Base-by-base conservation (phyloP, 2,329 filamentous ascomycete species). In the Penicillium freii region DNA sequence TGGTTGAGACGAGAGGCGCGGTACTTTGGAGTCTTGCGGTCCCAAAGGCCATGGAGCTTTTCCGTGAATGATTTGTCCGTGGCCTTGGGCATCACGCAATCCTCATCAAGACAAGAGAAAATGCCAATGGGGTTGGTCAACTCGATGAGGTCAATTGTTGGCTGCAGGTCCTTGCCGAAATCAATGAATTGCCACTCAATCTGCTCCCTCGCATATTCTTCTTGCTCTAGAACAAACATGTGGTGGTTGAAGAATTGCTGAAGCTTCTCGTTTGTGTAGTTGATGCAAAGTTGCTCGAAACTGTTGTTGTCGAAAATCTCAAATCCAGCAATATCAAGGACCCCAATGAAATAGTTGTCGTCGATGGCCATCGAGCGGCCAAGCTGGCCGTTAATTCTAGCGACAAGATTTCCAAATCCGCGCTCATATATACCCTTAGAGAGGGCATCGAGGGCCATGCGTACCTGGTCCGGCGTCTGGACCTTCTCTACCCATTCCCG, bases 141-240 rank as follows among this genome's bases (percentile, higher is more conserved):
- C 75, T 99, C 94, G 62, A 99, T 99, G 44, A 99, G 82, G 69
- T 99, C 94, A 66, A 99, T 99, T 0, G 94, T 99, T 0, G 94
- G 94, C 73, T 99, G 95, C 27, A 99, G 81, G 70, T 99, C 94
- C 60, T 92, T 92, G 19, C 94, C 94, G 71, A 99, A 99, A 75
- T 99, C 94, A 71, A 99, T 99, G 73, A 99, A 99, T 71, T 97
- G 92, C 94, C 94, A 99, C 76, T 99, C 94, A 66, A 99, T 99
- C 74, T 97, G 91, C 72, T 99, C 94, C 47, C 93, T 83, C 9
- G 94, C 92, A 73, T 99, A 99, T 73, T 99, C 94, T 74, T 99
- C 94, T 70, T 99, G 94, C 73, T 99, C 94, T 8, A 99, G 81
- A 10, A 99, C 94, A 71, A 99, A 99, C 94, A 99, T 99, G 79